phyloP scores from a whole-genome alignment of 2,329 filamentous ascomycete species.

The Ophiostoma perfectum region DNA sequence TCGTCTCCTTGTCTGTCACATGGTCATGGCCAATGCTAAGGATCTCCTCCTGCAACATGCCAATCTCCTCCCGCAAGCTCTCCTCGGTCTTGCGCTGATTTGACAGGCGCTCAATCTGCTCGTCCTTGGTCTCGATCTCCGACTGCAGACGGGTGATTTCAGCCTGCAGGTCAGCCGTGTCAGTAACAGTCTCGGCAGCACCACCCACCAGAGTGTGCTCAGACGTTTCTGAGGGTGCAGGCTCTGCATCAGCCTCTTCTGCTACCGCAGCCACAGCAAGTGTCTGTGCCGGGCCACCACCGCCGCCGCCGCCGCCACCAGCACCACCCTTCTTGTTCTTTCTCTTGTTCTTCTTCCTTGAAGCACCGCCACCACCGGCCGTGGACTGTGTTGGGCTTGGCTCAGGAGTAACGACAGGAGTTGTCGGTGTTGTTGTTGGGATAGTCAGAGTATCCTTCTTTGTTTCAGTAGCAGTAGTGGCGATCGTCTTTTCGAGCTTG shows the following conservation, averaged over 20 bases:
- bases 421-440: conserved; percentile 8
- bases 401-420: conserved; percentile 20
- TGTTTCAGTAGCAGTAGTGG: conserved; percentile 17
- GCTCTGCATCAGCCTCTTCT: conserved; percentile 36
- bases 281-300: conserved; percentile 31
- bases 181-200: conserved; percentile 24
- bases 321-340: conserved; percentile 81
- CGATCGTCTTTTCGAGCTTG: conserved; percentile 42
- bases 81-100: conserved; percentile 70
- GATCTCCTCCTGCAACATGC: conserved; percentile 73
- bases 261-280: conserved; percentile 32
- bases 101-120: conserved; percentile 64
- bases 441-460: not conserved
- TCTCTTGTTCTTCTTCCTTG: conserved; percentile 75
- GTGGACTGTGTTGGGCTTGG: conserved; percentile 20
- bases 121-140: conserved; percentile 60
- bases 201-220: conserved; percentile 28
- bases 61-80: conserved; percentile 77
- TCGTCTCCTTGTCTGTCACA: conserved; percentile 73
- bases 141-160: conserved; percentile 49
- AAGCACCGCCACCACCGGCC: conserved; percentile 13
- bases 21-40: conserved; percentile 75
- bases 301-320: conserved; percentile 36
- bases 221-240: conserved; percentile 29
- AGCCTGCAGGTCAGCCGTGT: conserved; percentile 37